Percentiles rank a stretch among this genome's conserved stretches.
Conservation (phyloP, 352 stramenopile species). For the Globisporangium cederbergense region DNA sequence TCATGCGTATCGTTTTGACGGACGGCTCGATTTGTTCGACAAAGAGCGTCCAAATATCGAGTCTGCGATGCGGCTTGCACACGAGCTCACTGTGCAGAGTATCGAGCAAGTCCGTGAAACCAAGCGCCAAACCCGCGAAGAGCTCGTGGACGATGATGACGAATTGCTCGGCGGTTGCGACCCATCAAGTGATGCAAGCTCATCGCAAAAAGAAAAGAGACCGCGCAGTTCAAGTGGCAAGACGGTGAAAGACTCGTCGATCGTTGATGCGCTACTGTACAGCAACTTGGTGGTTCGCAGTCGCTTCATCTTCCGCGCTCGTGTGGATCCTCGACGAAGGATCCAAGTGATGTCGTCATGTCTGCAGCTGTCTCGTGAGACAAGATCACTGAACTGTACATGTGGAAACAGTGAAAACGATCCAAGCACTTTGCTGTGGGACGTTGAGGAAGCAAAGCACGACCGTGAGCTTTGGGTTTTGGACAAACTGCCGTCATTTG, state of each 20-base stretch:
- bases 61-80: slow-evolving; percentile 69
- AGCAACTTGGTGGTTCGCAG: slow-evolving; percentile 76
- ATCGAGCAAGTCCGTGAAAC: slow-evolving; percentile 66
- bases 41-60: slow-evolving; percentile 82
- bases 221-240: slow-evolving; percentile 15
- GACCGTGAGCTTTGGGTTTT: slow-evolving; percentile 61
- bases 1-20: slow-evolving; percentile 73
- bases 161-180: slow-evolving; percentile 17
- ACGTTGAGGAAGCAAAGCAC: slow-evolving; percentile 75
- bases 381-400: slow-evolving; percentile 60
- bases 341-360: slow-evolving; percentile 68
- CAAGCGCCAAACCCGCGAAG: slow-evolving; percentile 36
- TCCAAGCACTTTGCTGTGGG: slow-evolving; percentile 53
- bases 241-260: slow-evolving; percentile 49
- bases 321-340: slow-evolving; percentile 64
- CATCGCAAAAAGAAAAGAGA: slow-evolving; percentile 20
- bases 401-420: slow-evolving; percentile 78
- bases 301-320: slow-evolving; percentile 77
- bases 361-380: slow-evolving; percentile 68
- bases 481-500: slow-evolving; percentile 62
- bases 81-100: slow-evolving; percentile 70
- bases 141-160: slow-evolving; percentile 26
- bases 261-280: slow-evolving; percentile 77
- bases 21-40: slow-evolving; percentile 67
- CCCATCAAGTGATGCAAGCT: slow-evolving; percentile 12